Base-by-base conservation (phyloP, 441 rosid species). In the California macrophylla region DNA sequence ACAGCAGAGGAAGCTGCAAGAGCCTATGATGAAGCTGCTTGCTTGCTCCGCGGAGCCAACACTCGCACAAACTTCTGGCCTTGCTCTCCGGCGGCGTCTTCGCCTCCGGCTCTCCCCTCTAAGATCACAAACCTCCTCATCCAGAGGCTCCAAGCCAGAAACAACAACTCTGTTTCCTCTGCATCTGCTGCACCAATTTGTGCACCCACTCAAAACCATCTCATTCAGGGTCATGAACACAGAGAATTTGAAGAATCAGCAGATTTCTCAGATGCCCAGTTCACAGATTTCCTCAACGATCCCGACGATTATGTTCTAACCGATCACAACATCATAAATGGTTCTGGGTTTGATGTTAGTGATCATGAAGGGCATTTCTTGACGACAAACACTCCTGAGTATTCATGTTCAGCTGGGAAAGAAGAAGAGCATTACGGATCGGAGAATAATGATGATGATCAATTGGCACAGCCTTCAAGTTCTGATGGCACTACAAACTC, bases 11-110 rank as follows among this genome's bases (percentile, higher is more conserved):
- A 81, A 69, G 86, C 86, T 0, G 86, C 86, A 9, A 79, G 91
- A 71, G 93, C 93, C 16, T 88, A 86, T 21, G 93, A 88, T 67
- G 93, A 88, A 66, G 90, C 91, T 24, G 91, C 90, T 24, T 86
- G 88, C 77, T 76, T 86, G 74, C 88, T 86, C 32, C 83, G 89
- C 0, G 89, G 93, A 0, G 84, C 86, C 64, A 85, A 85, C 50
- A 85, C 93, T 15, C 80, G 90, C 66, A 86, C 89, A 0, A 85
- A 86, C 68, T 88, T 86, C 75, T 88, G 88, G 90, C 89, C 93
- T 8, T 74, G 81, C 72, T 78, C 86, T 36, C 74, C 87, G 4
- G 73, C 87, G 3, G 75, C 87, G 1, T 12, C 81, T 34, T 56
- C 82, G 1, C 18, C 86, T 21, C 87, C 90, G 0, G 87, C 85